These are phyloP conservation scores for Cryphonectria radicalis DNA, from an alignment of 2,329 filamentous ascomycete genomes.

Conservation along the genomic window DNA sequence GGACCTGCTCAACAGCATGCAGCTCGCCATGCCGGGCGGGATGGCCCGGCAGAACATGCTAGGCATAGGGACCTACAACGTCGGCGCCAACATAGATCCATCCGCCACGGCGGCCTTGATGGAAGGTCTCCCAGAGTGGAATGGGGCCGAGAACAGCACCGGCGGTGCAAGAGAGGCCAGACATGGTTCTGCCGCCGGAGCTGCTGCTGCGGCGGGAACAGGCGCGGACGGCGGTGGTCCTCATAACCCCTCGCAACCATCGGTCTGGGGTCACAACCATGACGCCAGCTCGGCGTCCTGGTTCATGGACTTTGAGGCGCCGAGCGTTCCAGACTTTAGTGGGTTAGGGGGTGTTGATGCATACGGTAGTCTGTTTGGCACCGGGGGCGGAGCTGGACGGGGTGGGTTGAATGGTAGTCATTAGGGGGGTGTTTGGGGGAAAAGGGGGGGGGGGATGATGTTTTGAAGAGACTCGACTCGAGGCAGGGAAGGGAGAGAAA, in stretches of 20 bases:
- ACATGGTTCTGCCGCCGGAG: constrained; percentile 33
- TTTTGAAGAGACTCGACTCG: neutral
- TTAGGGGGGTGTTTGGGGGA: too few relatives aligned
- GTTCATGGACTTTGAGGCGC: constrained; percentile 90
- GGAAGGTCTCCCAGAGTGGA: constrained; percentile 49
- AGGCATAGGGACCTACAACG: constrained; percentile 48
- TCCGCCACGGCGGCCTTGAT: constrained; percentile 43
- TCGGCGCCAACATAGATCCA: constrained; percentile 40
- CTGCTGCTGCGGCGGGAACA: constrained; percentile 18
- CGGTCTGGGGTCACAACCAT: constrained; percentile 39
- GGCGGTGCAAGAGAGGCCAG: constrained; percentile 32
- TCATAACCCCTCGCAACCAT: constrained; percentile 33
- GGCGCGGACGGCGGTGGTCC: constrained; percentile 5
- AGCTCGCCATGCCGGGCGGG: constrained; percentile 43
- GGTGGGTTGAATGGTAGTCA: constrained; percentile 36
- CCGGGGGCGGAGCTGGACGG: constrained; percentile 32
- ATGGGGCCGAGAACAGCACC: constrained; percentile 43
- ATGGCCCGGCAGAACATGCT: constrained; percentile 60
- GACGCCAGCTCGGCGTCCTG: constrained; percentile 69
- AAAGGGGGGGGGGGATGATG: neutral
- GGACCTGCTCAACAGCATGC: constrained; percentile 49
- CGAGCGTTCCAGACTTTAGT: constrained; percentile 58
- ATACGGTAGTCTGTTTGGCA: constrained; percentile 55
- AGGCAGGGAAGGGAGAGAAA: neutral
- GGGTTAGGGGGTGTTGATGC: constrained; percentile 45